Evolutionary conservation across 2,329 filamentous ascomycete species (phyloP).

Genomic region (Pseudogymnoascus sp.): DNA sequence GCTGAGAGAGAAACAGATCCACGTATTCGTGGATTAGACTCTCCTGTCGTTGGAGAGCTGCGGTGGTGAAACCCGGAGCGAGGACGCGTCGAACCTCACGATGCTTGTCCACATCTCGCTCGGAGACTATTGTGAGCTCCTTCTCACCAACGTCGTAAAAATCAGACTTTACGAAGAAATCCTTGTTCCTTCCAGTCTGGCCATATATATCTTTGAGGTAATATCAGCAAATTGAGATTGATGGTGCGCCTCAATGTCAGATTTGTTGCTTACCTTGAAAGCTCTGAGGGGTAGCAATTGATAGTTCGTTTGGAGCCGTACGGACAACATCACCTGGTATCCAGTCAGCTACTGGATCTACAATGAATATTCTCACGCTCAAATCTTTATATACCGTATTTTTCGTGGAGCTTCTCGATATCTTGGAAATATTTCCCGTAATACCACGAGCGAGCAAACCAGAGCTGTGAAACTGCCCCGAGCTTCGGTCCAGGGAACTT

Average conservation of each 20-base stretch:
- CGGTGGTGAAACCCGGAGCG: constrained; percentile 19
- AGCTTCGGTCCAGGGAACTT: background rate
- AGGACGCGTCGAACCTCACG: constrained; percentile 17
- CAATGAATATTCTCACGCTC: background rate
- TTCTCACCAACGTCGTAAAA: background rate
- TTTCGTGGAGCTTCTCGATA: background rate
- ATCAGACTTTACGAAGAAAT: background rate
- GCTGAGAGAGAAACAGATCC: constrained; percentile 20
- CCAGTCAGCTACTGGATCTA: background rate
- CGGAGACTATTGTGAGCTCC: background rate
- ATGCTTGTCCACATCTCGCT: constrained; percentile 13
- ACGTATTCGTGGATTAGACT: constrained; percentile 19
- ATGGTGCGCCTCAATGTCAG: background rate
- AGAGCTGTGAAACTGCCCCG: background rate
- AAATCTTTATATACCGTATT: background rate
- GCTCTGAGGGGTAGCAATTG: background rate
- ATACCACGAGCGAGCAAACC: background rate
- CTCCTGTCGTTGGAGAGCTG: constrained; percentile 19
- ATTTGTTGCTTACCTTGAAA: background rate
- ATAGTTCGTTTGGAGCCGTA: background rate
- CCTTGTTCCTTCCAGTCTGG: background rate
- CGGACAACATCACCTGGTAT: background rate
- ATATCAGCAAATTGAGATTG: background rate
- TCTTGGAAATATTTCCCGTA: background rate
- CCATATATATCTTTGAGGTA: background rate